Conservation (phyloP, 306 rosid species). For the barrel medic (Medicago truncatula) region DNA sequence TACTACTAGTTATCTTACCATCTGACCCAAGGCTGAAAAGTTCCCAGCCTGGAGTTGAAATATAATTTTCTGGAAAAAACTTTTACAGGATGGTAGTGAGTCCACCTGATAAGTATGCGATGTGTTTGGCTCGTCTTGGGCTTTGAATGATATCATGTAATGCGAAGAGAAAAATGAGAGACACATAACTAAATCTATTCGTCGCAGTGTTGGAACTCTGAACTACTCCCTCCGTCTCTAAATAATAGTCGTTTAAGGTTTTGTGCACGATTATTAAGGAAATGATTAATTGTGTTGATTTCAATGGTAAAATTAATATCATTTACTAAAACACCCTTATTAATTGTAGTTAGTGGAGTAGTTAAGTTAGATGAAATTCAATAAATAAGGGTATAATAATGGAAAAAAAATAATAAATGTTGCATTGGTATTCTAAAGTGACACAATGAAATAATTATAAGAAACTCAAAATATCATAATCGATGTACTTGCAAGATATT, state of each 20-base stretch:
- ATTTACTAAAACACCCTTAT: no score
- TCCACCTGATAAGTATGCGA: neutral
- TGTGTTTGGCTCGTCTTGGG: neutral
- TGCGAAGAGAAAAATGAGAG: neutral
- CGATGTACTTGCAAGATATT: neutral
- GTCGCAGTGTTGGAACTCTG: neutral
- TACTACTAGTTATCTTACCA: neutral
- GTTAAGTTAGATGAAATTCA: no score
- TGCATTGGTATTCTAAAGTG: no score
- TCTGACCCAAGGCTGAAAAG: neutral
- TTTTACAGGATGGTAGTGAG: neutral
- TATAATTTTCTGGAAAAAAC: neutral
- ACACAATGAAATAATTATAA: neutral
- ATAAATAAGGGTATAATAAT: no score
- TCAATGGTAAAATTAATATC: no score
- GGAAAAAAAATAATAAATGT: no score
- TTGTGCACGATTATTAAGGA: no score
- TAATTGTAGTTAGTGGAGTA: no score
- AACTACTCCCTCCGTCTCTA: no score
- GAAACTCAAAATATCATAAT: neutral
- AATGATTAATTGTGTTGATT: no score
- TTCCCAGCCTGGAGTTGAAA: neutral
- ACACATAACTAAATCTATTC: neutral
- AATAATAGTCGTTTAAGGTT: no score
- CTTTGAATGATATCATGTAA: neutral